A percentile compares a stretch with the other conserved stretches of the same genome.
These are phyloP conservation scores for Rhodotorula toruloides DNA, from an alignment of 768 basidiomycete genomes.

Conservation along the genomic window DNA sequence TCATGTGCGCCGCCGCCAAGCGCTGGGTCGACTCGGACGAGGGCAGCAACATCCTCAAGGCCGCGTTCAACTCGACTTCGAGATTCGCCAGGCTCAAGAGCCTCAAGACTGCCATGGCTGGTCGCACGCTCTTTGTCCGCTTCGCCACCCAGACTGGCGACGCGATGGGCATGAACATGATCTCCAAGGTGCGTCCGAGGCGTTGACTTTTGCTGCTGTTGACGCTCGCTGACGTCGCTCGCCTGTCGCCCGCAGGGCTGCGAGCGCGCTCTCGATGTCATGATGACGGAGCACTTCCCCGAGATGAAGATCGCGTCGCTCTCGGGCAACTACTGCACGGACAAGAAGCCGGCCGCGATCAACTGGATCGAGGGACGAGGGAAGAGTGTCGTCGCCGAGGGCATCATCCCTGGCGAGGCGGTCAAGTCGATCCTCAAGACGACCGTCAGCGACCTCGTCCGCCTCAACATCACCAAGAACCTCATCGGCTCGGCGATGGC, in stretches of 20 bases:
- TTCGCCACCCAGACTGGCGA: slow-evolving; percentile 94
- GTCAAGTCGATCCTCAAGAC: slow-evolving; percentile 93
- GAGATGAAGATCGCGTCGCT: slow-evolving; percentile 85
- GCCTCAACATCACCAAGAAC: slow-evolving; percentile 95
- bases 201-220: not conserved
- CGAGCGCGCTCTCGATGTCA: slow-evolving; percentile 79
- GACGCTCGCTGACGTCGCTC: not conserved
- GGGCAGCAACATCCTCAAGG: slow-evolving; percentile 68
- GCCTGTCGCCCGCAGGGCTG: slow-evolving; percentile 55
- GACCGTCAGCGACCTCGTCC: slow-evolving; percentile 79
- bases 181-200: slow-evolving; percentile 62
- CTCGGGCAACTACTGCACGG: slow-evolving; percentile 97
- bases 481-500: slow-evolving; percentile 96
- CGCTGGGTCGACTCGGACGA: slow-evolving; percentile 79
- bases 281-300: slow-evolving; percentile 71
- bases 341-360: slow-evolving; percentile 99
- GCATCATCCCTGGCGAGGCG: slow-evolving; percentile 78
- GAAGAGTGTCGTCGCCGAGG: slow-evolving; percentile 96
- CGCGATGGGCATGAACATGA: slow-evolving; percentile 99
- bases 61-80: slow-evolving; percentile 89
- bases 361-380: slow-evolving; percentile 99
- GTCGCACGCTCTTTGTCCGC: slow-evolving; percentile 84
- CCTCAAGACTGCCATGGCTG: slow-evolving; percentile 84
- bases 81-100: slow-evolving; percentile 81
- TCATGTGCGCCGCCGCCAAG: slow-evolving; percentile 73